Evolutionary conservation across 768 basidiomycete genomes (phyloP).

Genomic region (Cyclocybe aegerita): DNA sequence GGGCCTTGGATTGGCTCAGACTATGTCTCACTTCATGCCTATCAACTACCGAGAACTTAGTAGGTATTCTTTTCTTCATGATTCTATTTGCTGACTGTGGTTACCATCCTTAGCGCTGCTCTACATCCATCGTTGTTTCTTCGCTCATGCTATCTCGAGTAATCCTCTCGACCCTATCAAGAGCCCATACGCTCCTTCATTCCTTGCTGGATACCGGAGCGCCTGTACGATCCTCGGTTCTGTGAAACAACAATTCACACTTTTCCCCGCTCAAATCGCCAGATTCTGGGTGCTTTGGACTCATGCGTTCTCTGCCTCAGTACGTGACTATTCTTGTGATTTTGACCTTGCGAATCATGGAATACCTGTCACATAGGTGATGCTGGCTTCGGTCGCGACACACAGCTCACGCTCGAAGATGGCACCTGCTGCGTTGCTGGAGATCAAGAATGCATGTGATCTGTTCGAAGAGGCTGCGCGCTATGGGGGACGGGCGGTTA

Average conservation of each 20-base stretch:
- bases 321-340: conserved; percentile 26
- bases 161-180: conserved; percentile 67
- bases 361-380: conserved; percentile 44
- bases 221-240: conserved; percentile 57
- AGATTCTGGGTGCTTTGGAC: conserved; percentile 77
- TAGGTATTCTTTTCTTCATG: conserved; percentile 28
- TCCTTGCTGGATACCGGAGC: conserved; percentile 66
- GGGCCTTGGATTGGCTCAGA: conserved; percentile 52
- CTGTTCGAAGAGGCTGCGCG: conserved; percentile 63
- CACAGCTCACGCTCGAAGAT: conserved; percentile 66
- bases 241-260: conserved; percentile 45
- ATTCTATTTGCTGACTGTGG: neutral
- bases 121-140: conserved; percentile 76
- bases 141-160: conserved; percentile 68
- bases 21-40: conserved; percentile 78
- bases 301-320: conserved; percentile 66
- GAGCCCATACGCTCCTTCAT: conserved; percentile 65
- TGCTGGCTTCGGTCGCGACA: conserved; percentile 77
- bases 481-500: conserved; percentile 65
- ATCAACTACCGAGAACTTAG: conserved; percentile 70
- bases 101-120: conserved; percentile 51
- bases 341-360: conserved; percentile 1
- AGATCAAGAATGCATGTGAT: conserved; percentile 60
- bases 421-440: conserved; percentile 66
- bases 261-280: conserved; percentile 58